Evolutionary conservation across 441 rosid species (phyloP), one percentile per base, ranked within the genome.

Genomic region (Francoa sonchifolia): DNA sequence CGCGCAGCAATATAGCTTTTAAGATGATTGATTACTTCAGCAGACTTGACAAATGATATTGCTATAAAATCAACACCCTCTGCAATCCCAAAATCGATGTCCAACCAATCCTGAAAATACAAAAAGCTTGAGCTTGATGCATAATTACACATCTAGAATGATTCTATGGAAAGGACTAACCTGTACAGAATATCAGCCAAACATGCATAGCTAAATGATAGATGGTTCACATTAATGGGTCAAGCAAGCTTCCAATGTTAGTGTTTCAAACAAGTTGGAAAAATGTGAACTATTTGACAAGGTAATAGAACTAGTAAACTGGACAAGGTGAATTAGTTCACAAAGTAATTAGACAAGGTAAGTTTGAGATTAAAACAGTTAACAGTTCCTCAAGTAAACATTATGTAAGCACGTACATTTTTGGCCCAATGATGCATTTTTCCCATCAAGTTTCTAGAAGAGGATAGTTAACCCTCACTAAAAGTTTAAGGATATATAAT

Each of bases 1-100:
- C 73, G 82, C 27, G 99, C 99, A 44, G 92, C 95, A 57, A 90
- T 72, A 55, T 92, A 92, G 62, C 95, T 92, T 47, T 83, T 92
- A 23, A 92, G 94, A 65, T 92, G 96, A 47, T 71, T 66, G 52
- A 92, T 77, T 31, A 92, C 99, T 75, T 92, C 96, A 44, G 99
- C 97, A 19, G 96, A 87, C 66, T 92, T 92, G 57, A 92, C 97
- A 65, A 87, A 92, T 23, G 99, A 87, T 56, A 92, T 72, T 17
- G 99, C 99, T 44, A 87, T 77, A 58, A 92, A 92, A 61, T 92
- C 99, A 44, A 87, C 99, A 34, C 82, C 83, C 74, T 79, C 94
- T 12, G 80, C 74, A 8, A 92, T 77, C 27, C 95, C 99, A 74
- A 87, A 92, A 61, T 92, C 97, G 32, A 92, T 92, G 65, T 92